Conservation (phyloP, 1,284 basidiomycete genomes). For the Cryptococcus amylolentus region DNA sequence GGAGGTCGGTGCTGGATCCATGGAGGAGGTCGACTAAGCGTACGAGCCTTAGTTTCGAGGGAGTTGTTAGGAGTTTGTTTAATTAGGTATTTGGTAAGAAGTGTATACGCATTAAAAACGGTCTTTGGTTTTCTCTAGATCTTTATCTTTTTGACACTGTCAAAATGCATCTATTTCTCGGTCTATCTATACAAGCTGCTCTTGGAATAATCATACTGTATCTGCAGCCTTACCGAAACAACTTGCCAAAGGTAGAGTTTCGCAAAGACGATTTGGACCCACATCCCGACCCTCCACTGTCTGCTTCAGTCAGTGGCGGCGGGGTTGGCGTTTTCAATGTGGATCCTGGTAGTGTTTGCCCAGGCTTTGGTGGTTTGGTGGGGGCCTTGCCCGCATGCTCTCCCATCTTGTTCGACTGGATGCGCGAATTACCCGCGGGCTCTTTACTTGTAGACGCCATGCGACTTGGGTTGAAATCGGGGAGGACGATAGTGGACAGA, state of each 20-base stretch:
- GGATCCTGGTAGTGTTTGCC: too few species aligned
- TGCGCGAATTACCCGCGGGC: background rate
- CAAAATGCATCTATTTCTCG: conserved; percentile 8
- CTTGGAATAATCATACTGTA: background rate
- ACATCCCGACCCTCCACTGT: too few species aligned
- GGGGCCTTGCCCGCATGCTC: too few species aligned
- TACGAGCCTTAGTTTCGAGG: too few species aligned
- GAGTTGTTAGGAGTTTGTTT: too few species aligned
- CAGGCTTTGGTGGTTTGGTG: too few species aligned
- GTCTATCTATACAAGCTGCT: background rate
- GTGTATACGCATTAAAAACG: conserved; percentile 9
- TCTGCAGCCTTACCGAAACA: conserved; percentile 4
- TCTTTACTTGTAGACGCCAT: background rate
- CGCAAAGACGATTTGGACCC: background rate
- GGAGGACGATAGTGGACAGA: conserved; percentile 45
- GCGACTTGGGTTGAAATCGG: conserved; percentile 38
- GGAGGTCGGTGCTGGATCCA: conserved; percentile 46
- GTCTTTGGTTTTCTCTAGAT: conserved; percentile 6
- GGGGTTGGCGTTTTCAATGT: background rate
- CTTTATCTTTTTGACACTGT: conserved; percentile 5
- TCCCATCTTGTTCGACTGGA: too few species aligned
- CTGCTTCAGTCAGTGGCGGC: background rate
- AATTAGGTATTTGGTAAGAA: too few species aligned
- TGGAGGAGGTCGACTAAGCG: conserved; percentile 54
- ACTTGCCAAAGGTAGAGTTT: conserved; percentile 5